A percentile compares a stretch with the other conserved stretches of the same genome.
phyloP scores from a whole-genome alignment of 331 rosid species.

The Pyrus hybrid region DNA sequence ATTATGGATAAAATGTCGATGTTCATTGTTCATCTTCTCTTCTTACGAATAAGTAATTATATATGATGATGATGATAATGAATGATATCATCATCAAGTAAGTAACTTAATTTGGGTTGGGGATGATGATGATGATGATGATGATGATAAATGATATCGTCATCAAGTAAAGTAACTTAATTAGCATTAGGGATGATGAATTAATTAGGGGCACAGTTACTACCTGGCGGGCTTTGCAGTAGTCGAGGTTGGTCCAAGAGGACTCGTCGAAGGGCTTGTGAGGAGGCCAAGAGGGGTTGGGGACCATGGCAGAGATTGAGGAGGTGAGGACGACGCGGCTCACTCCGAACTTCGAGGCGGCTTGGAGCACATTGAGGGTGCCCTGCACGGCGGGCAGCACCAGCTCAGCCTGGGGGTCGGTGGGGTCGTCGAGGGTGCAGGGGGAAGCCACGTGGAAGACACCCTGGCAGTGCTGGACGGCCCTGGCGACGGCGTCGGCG shows the following conservation, averaged over 20 bases:
- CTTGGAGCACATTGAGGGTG: slow-evolving; percentile 63
- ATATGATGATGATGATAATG: too few species aligned
- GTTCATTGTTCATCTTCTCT: too few species aligned
- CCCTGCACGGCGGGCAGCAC: slow-evolving; percentile 71
- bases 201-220: neutral
- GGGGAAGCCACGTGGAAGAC: slow-evolving; percentile 89
- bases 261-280: slow-evolving; percentile 42
- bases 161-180: too few species aligned
- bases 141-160: too few species aligned
- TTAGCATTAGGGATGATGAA: neutral
- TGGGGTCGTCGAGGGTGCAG: slow-evolving; percentile 70
- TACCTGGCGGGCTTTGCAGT: slow-evolving; percentile 45
- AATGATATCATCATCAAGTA: too few species aligned
- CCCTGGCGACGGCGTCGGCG: slow-evolving; percentile 36
- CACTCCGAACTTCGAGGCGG: slow-evolving; percentile 33
- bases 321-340: slow-evolving; percentile 79
- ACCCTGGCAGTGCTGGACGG: slow-evolving; percentile 59
- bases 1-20: too few species aligned
- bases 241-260: slow-evolving; percentile 78
- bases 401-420: slow-evolving; percentile 51
- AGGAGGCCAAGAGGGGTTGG: slow-evolving; percentile 69
- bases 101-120: too few species aligned
- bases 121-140: neutral
- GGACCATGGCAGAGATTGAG: slow-evolving; percentile 81
- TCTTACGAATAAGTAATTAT: too few species aligned